phyloP scores from a whole-genome alignment of 2,329 filamentous ascomycete genomes.

The Fusarium poae region DNA sequence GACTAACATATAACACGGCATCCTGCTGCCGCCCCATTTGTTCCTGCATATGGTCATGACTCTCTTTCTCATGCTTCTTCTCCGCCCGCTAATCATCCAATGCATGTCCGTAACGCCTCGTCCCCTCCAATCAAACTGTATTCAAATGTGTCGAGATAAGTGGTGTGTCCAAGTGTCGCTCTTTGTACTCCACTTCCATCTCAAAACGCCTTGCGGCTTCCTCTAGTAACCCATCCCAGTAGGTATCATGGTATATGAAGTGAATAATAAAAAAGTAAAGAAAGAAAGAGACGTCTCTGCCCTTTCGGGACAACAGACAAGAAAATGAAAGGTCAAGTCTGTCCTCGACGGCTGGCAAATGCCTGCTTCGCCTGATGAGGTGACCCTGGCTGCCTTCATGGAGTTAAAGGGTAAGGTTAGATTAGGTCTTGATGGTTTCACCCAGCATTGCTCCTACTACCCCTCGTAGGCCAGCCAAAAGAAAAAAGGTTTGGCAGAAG shows the following conservation, averaged over 20 bases:
- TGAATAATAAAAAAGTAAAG: conserved; percentile 45
- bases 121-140: conserved; percentile 37
- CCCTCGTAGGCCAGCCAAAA: conserved; percentile 57
- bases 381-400: conserved; percentile 45
- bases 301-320: conserved; percentile 43
- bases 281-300: conserved; percentile 24
- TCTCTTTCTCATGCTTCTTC: conserved; percentile 26
- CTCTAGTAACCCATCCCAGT: conserved; percentile 55
- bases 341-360: conserved; percentile 52
- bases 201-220: conserved; percentile 58
- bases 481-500: conserved; percentile 46
- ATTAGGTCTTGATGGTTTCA: conserved; percentile 36
- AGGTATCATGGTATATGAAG: conserved; percentile 53
- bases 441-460: conserved; percentile 43
- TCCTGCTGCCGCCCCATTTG: conserved; percentile 39
- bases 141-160: conserved; percentile 46
- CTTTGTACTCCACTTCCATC: conserved; percentile 44
- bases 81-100: conserved; percentile 30
- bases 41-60: conserved; percentile 47
- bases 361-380: conserved; percentile 54
- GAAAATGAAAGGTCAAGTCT: conserved; percentile 38
- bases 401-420: conserved; percentile 40
- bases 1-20: conserved; percentile 30
- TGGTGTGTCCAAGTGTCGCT: conserved; percentile 51
- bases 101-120: conserved; percentile 42